Base-by-base conservation (phyloP, 331 rosid genomes). In the Quercus phellos region DNA sequence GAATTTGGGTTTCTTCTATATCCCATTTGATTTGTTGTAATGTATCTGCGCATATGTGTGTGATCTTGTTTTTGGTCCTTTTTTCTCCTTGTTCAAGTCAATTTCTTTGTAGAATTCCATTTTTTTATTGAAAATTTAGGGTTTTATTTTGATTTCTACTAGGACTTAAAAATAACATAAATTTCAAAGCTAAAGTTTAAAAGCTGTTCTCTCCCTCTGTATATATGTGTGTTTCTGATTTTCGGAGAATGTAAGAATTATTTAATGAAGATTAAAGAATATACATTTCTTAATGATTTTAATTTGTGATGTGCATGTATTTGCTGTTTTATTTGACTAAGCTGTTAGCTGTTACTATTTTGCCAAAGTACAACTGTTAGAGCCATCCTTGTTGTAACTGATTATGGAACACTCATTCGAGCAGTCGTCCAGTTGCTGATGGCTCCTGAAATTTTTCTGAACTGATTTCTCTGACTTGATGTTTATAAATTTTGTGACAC, bases 401-500 rank as follows among this genome's bases (percentile, higher is more conserved):
- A 12, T 22, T 24, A 24, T 22, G 66, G 34, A 17, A 22, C 66
- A 9, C 66, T n/a, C 69, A 29, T 16, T n/a, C 7, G 43, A 63
- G 69, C 17, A 35, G 24, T 63, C 8, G 3, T 63, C 19, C 43
- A 26, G 42, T 63, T 63, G 42, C 46, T 63, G 42, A 30, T 30
- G 70, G 70, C 70, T 63, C 42, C 18, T 30, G 11, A 59, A 26
- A 67, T 50, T 27, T 35, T 35, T 77, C 24, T 43, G 32, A 29
- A 32, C 26, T 12, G 13, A 8, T 27, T 72, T 64, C 42, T 55
- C 63, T 43, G 72, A 70, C 34, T 58, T 19, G 29, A 4, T 42
- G 32, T 16, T 32, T 78, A 7, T 43, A 42, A 13, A 69, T 29
- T 54, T 34, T 88, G 53, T 67, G 71, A 53, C 89, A 90, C 89